Percentiles rank a stretch among this genome's conserved stretches.
These are phyloP conservation scores for Aciculosporium take DNA, from an alignment of 2,329 filamentous ascomycete species.

Conservation along the genomic window DNA sequence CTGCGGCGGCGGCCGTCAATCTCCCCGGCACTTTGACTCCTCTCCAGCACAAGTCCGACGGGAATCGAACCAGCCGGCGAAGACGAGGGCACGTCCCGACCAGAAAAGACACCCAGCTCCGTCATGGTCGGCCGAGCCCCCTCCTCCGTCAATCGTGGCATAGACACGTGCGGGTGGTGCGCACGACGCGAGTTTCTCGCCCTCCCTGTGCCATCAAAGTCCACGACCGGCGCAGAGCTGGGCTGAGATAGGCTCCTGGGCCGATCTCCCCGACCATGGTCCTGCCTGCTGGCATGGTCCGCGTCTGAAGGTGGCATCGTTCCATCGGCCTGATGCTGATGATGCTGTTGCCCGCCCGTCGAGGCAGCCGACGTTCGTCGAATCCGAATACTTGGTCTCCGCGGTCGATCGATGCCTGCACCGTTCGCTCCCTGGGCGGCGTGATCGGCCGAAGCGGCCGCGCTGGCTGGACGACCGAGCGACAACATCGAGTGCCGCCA, in stretches of 20 bases:
- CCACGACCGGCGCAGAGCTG: slow-evolving; percentile 10
- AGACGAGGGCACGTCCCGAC: slow-evolving; percentile 10
- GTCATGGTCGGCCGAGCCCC: slow-evolving; percentile 21
- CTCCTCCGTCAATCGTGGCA: slow-evolving; percentile 27
- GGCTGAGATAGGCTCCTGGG: slow-evolving; percentile 24
- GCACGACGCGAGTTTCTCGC: slow-evolving; percentile 17
- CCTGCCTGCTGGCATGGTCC: not conserved
- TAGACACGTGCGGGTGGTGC: slow-evolving; percentile 19
- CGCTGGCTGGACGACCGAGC: slow-evolving; percentile 1
- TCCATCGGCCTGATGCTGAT: not conserved
- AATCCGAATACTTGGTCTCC: slow-evolving; percentile 13
- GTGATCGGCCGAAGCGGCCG: not conserved
- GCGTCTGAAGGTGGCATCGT: not conserved
- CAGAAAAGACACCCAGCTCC: slow-evolving; percentile 16
- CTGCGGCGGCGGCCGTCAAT: not conserved
- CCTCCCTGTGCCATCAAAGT: slow-evolving; percentile 9
- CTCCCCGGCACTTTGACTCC: slow-evolving; percentile 2
- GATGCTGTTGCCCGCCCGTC: not conserved
- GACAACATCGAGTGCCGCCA: slow-evolving; percentile 5
- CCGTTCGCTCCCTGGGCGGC: not conserved
- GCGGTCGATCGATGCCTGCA: slow-evolving; percentile 1
- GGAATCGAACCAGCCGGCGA: slow-evolving; percentile 15
- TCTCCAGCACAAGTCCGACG: slow-evolving; percentile 3
- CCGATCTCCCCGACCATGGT: slow-evolving; percentile 7
- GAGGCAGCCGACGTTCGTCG: slow-evolving; percentile 7